Evolutionary conservation across 2,329 filamentous ascomycete genomes (phyloP).

Genomic region (Pestalotiopsis sp.): DNA sequence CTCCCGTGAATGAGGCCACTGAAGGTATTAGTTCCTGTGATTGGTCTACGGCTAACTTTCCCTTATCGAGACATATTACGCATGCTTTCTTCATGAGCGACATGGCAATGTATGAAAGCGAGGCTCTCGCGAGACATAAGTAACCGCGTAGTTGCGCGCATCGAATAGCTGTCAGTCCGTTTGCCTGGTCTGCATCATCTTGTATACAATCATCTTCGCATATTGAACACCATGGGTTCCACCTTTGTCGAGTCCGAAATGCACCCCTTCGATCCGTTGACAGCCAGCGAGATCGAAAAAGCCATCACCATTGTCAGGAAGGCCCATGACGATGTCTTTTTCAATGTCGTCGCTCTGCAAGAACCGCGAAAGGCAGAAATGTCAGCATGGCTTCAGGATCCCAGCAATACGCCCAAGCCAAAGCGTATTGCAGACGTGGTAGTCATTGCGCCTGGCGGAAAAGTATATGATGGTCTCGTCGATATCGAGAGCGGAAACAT

Average conservation of each 20-base stretch:
- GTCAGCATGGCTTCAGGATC: constrained; percentile 72
- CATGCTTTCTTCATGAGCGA: background rate
- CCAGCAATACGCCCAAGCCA: constrained; percentile 59
- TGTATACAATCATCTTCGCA: background rate
- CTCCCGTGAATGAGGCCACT: background rate
- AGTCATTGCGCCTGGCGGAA: constrained; percentile 76
- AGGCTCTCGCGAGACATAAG: background rate
- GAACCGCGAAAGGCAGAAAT: constrained; percentile 87
- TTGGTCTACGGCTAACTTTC: constrained; percentile 9
- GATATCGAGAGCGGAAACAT: constrained; percentile 70
- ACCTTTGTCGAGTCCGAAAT: constrained; percentile 6
- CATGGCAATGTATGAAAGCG: background rate
- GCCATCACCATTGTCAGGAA: constrained; percentile 70
- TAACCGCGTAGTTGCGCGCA: background rate
- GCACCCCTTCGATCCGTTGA: constrained; percentile 80
- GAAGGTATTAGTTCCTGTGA: background rate
- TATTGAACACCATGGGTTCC: background rate
- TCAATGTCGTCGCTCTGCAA: constrained; percentile 83
- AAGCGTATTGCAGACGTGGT: constrained; percentile 79
- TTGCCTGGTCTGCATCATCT: background rate
- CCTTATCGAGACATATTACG: constrained; percentile 9
- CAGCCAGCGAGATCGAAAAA: constrained; percentile 70
- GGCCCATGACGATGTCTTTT: constrained; percentile 71
- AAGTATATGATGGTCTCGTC: constrained; percentile 81
- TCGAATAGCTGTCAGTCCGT: background rate